These are phyloP conservation scores for Colletotrichum sojae DNA, from an alignment of 2,329 filamentous ascomycete species.

Conservation along the genomic window DNA sequence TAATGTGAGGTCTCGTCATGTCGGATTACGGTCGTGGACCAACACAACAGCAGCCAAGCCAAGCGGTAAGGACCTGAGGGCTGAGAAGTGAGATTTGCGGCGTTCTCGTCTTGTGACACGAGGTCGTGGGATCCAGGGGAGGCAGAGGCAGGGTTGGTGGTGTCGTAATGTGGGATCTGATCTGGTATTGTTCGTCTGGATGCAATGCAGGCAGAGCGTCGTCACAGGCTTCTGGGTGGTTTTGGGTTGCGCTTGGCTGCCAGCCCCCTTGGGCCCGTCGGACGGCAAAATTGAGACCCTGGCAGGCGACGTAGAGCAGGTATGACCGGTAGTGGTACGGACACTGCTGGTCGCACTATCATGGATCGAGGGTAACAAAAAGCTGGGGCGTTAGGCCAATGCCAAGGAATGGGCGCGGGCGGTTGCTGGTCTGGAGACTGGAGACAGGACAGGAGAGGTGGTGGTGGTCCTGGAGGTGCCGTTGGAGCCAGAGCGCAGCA, in stretches of 20 bases:
- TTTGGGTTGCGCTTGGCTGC: slow-evolving; percentile 33
- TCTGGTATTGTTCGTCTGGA: slow-evolving; percentile 19
- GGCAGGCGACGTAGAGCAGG: slow-evolving; percentile 12
- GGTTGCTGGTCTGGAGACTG: slow-evolving; percentile 25
- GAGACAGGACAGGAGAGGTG: slow-evolving; percentile 5
- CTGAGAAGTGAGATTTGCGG: slow-evolving; percentile 23
- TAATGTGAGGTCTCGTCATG: slow-evolving; percentile 73
- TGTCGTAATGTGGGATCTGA: slow-evolving; percentile 10
- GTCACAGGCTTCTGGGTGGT: slow-evolving; percentile 24
- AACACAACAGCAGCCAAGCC: slow-evolving; percentile 33
- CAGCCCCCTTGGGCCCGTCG: slow-evolving; percentile 36
- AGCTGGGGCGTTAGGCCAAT: slow-evolving; percentile 34
- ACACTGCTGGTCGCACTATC: slow-evolving; percentile 10
- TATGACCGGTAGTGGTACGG: slow-evolving; percentile 9
- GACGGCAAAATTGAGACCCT: slow-evolving; percentile 33
- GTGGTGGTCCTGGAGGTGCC: slow-evolving; percentile 5
- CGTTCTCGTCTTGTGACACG: slow-evolving; percentile 14
- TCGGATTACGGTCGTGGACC: slow-evolving; percentile 48
- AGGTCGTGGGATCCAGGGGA: neutral
- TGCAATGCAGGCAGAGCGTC: slow-evolving; percentile 10
- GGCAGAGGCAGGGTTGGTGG: neutral
- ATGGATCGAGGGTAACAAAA: slow-evolving; percentile 27
- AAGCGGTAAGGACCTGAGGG: neutral
- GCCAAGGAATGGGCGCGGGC: slow-evolving; percentile 33
- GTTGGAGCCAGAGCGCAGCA: slow-evolving; percentile 2